Percentiles rank a stretch among this genome's conserved stretches.
Conservation (phyloP, 2,329 filamentous ascomycete species). For the Alternaria sp. region DNA sequence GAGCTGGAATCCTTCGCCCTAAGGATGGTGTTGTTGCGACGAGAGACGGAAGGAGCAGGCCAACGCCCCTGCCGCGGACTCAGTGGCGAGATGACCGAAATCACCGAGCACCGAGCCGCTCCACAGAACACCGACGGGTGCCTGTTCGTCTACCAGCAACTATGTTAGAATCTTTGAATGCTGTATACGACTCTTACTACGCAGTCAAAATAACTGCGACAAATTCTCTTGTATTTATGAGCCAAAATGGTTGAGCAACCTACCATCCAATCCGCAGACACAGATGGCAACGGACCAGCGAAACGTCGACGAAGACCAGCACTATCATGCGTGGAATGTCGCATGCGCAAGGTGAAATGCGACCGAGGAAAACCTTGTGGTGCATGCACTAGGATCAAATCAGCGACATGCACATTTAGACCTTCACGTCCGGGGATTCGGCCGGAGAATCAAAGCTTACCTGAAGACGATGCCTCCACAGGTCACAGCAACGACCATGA, state of each 20-base stretch:
- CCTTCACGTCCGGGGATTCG: constrained; percentile 11
- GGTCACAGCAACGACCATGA: neutral
- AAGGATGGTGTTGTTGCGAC: neutral
- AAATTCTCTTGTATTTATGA: neutral
- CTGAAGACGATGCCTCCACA: neutral
- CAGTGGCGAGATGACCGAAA: neutral
- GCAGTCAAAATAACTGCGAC: neutral
- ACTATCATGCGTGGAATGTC: constrained; percentile 39
- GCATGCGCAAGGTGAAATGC: constrained; percentile 39
- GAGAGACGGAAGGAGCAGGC: neutral
- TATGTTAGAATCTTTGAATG: neutral
- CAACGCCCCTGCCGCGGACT: neutral
- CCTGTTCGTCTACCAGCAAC: neutral
- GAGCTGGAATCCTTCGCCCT: neutral
- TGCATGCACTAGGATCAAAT: constrained; percentile 12
- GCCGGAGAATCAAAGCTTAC: neutral
- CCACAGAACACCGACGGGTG: neutral
- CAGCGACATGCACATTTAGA: constrained; percentile 35
- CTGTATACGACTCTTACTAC: neutral
- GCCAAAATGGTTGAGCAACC: constrained; percentile 13
- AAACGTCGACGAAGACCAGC: constrained; percentile 36
- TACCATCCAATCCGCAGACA: constrained; percentile 11
- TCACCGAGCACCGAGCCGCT: neutral
- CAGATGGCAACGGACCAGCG: constrained; percentile 23
- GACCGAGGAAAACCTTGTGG: constrained; percentile 31